Conservation (phyloP, 805 yeast species). For the Barnettozyma pratensis region DNA sequence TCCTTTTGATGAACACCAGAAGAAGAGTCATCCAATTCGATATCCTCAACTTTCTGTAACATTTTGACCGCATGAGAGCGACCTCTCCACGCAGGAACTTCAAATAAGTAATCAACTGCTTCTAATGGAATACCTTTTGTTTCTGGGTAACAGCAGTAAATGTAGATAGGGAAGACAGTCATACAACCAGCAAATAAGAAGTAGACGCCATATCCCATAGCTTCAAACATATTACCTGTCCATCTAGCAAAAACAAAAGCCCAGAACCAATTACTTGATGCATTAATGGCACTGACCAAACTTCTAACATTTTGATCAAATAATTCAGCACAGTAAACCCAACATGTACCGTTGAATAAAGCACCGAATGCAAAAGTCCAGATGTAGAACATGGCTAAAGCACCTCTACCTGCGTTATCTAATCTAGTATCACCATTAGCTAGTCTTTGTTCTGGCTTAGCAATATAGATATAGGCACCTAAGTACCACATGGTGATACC, state of each 20-base stretch:
- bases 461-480: constrained; percentile 14
- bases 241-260: constrained; percentile 17
- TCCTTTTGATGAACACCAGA: neutral
- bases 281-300: constrained; percentile 10
- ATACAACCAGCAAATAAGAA: constrained; percentile 21
- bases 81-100: constrained; percentile 14
- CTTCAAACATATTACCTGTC: constrained; percentile 14
- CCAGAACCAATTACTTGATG: constrained; percentile 17
- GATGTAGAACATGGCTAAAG: constrained; percentile 16
- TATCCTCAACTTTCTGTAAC: neutral
- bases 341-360: constrained; percentile 15
- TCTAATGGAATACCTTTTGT: constrained; percentile 41
- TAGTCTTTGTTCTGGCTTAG: constrained; percentile 4
- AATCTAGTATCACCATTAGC: constrained; percentile 1
- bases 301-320: constrained; percentile 13
- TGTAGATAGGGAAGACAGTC: constrained; percentile 15
- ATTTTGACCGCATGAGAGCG: neutral
- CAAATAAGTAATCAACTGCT: constrained; percentile 32
- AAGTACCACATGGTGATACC: constrained; percentile 14
- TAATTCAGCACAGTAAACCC: constrained; percentile 19
- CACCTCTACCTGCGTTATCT: constrained; percentile 18
- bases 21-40: neutral
- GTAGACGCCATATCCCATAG: constrained; percentile 15
- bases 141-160: constrained; percentile 40
- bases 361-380: constrained; percentile 18